These are phyloP conservation scores for Teratosphaeriaceae sp. DNA, from an alignment of 2,329 filamentous ascomycete species.

Conservation along the genomic window DNA sequence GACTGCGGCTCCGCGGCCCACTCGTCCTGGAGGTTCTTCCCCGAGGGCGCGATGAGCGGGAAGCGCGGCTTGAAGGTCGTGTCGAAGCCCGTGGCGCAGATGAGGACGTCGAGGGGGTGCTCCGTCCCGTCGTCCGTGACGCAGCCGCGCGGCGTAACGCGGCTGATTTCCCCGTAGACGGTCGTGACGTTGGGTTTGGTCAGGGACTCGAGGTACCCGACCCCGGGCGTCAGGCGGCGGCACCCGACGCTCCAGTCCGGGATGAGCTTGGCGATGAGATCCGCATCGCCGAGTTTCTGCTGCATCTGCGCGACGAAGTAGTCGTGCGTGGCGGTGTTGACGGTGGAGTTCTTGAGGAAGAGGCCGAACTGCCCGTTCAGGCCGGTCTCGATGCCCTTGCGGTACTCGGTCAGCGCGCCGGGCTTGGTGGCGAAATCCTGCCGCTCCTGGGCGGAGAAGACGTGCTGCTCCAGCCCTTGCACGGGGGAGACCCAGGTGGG, in stretches of 20 bases:
- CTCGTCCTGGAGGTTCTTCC: slow-evolving; percentile 10
- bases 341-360: slow-evolving; percentile 38
- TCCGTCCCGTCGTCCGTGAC: slow-evolving; percentile 31
- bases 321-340: slow-evolving; percentile 35
- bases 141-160: slow-evolving; percentile 33
- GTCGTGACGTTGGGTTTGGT: slow-evolving; percentile 40
- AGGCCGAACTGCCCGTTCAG: slow-evolving; percentile 43
- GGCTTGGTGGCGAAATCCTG: slow-evolving; percentile 37
- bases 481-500: slow-evolving; percentile 32
- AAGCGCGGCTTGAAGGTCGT: slow-evolving; percentile 18
- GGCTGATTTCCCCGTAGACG: slow-evolving; percentile 33
- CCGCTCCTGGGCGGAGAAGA: slow-evolving; percentile 37
- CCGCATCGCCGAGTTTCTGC: slow-evolving; percentile 20
- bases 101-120: slow-evolving; percentile 42
- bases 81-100: slow-evolving; percentile 37
- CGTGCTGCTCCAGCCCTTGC: slow-evolving; percentile 27
- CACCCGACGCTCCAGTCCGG: slow-evolving; percentile 11
- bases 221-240: slow-evolving; percentile 9
- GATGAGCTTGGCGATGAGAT: slow-evolving; percentile 9
- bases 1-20: slow-evolving; percentile 10
- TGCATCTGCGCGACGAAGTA: slow-evolving; percentile 38
- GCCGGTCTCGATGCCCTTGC: slow-evolving; percentile 40
- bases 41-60: slow-evolving; percentile 6
- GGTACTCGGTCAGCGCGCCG: slow-evolving; percentile 33
- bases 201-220: slow-evolving; percentile 46